Evolutionary conservation across 331 rosid genomes (phyloP), one percentile per base, ranked within the genome.

Genomic region (Saraca asoca): DNA sequence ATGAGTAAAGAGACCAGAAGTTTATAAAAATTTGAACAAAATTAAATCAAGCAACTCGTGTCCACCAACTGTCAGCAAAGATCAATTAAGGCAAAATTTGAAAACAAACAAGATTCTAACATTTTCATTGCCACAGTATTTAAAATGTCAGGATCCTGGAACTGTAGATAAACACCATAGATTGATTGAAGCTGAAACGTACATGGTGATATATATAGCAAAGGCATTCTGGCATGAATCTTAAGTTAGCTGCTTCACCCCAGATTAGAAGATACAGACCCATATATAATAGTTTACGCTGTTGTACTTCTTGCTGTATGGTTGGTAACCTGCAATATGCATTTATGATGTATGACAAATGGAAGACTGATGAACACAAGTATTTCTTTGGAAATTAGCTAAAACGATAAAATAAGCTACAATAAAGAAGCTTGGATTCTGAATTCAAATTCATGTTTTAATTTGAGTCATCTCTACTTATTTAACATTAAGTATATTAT

Each of bases 151-250:
- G 34, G 6, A 15, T 44, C 51, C 69, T 2, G 31, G 49, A 35
- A 39, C 39, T 20, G 39, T 29, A 45, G 43, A 54, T 20, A 51
- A 58, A 66, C 51, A 62, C 10, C 58, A 61, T n/a, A 31, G 20
- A 9, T 56, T 51, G 24, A 29, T 48, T 56, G 2, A 34, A 35
- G 45, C 44, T 58, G 46, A 50, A 58, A 52, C 88, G 68, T 88
- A 93, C 98, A 75, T 90, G 97, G 75, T 93, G 97, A 83, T 93
- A 93, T 42, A 93, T 90, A 70, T 93, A 93, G 80, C 98, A 93
- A 70, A 93, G 96, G 71, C 98, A 93, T 85, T 93, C 96, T 15
- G 98, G 98, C 98, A 93, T 93, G 88, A 93, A 93, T 84, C 96
- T 80, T 75, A 93, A 80, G 81, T 93, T 93, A 62, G 98, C 98